Percentiles rank a stretch among this genome's conserved stretches.
Conservation (phyloP, 805 yeast genomes). For the Yarrowia sp. region DNA sequence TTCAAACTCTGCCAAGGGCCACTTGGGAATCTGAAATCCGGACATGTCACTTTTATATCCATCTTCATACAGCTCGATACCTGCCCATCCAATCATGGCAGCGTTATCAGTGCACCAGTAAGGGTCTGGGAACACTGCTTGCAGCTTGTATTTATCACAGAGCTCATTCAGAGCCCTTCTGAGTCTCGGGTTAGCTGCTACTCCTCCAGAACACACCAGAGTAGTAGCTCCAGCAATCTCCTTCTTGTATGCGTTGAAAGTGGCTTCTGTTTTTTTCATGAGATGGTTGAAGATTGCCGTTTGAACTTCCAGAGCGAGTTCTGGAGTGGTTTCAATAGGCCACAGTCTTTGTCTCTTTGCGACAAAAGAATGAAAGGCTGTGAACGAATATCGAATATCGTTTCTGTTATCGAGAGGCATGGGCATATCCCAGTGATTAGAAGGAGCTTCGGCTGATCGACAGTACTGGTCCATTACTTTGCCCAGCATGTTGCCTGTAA, state of each 20-base stretch:
- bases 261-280: neutral
- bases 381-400: slow-evolving; percentile 51
- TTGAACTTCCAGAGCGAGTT: slow-evolving; percentile 45
- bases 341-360: neutral
- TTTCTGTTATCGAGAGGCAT: slow-evolving; percentile 43
- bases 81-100: slow-evolving; percentile 97
- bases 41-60: slow-evolving; percentile 50
- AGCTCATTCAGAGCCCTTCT: slow-evolving; percentile 34
- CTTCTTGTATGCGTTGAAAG: neutral
- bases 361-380: slow-evolving; percentile 65
- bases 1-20: slow-evolving; percentile 53
- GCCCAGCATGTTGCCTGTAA: slow-evolving; percentile 77
- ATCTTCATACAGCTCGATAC: slow-evolving; percentile 75
- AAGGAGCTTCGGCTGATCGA: slow-evolving; percentile 27
- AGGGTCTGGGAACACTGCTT: slow-evolving; percentile 64
- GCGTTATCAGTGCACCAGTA: slow-evolving; percentile 90
- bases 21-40: slow-evolving; percentile 67
- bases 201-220: slow-evolving; percentile 92
- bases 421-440: slow-evolving; percentile 36
- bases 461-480: slow-evolving; percentile 69
- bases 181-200: slow-evolving; percentile 63
- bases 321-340: neutral
- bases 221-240: slow-evolving; percentile 34
- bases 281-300: slow-evolving; percentile 70
- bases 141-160: slow-evolving; percentile 28